These are phyloP conservation scores for Paramecium caudatum DNA, from an alignment of 73 alveolate species.

Conservation along the genomic window DNA sequence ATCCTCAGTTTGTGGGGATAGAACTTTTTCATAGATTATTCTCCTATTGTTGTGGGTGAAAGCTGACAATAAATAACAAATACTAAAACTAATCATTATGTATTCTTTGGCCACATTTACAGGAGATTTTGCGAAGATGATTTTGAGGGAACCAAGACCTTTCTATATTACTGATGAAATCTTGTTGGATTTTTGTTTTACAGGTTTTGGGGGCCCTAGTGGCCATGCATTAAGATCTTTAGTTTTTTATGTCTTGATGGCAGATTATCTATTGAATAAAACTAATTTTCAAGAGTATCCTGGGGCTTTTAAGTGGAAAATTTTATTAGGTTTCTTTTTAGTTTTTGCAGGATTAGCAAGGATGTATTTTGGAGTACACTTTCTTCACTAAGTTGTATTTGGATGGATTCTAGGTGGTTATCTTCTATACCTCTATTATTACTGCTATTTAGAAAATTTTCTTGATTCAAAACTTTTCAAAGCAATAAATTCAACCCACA, in stretches of 20 bases:
- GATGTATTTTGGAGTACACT: constrained; percentile 70
- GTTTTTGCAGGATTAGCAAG: constrained; percentile 49
- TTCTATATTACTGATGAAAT: not conserved
- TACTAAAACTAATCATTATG: constrained; percentile 17
- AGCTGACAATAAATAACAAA: not conserved
- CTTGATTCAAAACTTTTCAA: no score
- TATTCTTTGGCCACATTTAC: constrained; percentile 11
- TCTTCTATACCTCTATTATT: not conserved
- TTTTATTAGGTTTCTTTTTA: not conserved
- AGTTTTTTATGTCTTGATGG: not conserved
- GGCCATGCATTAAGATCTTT: constrained; percentile 53
- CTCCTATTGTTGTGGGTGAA: not conserved
- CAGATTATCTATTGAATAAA: not conserved
- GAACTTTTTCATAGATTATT: not conserved
- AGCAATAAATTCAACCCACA: no score
- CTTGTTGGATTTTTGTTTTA: not conserved
- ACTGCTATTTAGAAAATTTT: constrained; percentile 18
- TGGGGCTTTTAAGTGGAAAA: not conserved
- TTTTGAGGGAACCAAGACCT: constrained; percentile 17
- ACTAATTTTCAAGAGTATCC: not conserved
- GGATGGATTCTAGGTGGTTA: constrained; percentile 70
- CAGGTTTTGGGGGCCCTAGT: constrained; percentile 62
- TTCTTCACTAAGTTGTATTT: constrained; percentile 41
- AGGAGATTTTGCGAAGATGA: constrained; percentile 30
- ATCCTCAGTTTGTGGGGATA: constrained; percentile 21